These are phyloP conservation scores for Neonectria faginata DNA, from an alignment of 2,329 filamentous ascomycete species.

Conservation along the genomic window DNA sequence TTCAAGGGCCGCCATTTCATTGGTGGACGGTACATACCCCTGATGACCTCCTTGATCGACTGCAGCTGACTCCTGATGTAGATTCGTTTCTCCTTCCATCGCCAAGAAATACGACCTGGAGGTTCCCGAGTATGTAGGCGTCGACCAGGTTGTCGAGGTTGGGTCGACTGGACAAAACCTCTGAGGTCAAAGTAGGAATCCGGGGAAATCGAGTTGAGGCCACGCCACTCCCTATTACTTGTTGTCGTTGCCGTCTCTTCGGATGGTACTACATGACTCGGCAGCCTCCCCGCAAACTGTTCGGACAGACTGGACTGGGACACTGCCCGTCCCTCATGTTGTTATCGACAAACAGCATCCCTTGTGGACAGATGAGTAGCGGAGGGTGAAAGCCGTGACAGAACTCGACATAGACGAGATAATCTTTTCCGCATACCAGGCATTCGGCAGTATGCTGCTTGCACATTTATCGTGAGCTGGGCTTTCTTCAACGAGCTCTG, in stretches of 20 bases:
- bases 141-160: slow-evolving; percentile 91
- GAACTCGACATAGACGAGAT: slow-evolving; percentile 69
- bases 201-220: slow-evolving; percentile 20
- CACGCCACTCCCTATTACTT: slow-evolving; percentile 18
- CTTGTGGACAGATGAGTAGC: slow-evolving; percentile 59
- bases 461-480: slow-evolving; percentile 66
- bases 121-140: slow-evolving; percentile 82
- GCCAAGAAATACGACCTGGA: slow-evolving; percentile 89
- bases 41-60: slow-evolving; percentile 7
- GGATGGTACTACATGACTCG: slow-evolving; percentile 60
- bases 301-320: slow-evolving; percentile 70
- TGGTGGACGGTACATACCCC: slow-evolving; percentile 75
- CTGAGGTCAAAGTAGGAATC: slow-evolving; percentile 49
- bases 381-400: slow-evolving; percentile 65
- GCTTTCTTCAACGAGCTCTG: slow-evolving; percentile 34
- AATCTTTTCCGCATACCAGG: slow-evolving; percentile 70
- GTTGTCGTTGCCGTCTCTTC: slow-evolving; percentile 24
- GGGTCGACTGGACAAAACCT: slow-evolving; percentile 63
- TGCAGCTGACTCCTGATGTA: slow-evolving; percentile 48
- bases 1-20: slow-evolving; percentile 93
- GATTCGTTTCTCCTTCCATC: slow-evolving; percentile 83
- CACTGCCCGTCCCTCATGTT: slow-evolving; percentile 66
- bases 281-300: slow-evolving; percentile 68
- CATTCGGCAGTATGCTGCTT: slow-evolving; percentile 67
- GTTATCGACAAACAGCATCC: slow-evolving; percentile 53